Evolutionary conservation across 192 early-diverging fungal species (phyloP).

Genomic region (Obelidium mucronatum): DNA sequence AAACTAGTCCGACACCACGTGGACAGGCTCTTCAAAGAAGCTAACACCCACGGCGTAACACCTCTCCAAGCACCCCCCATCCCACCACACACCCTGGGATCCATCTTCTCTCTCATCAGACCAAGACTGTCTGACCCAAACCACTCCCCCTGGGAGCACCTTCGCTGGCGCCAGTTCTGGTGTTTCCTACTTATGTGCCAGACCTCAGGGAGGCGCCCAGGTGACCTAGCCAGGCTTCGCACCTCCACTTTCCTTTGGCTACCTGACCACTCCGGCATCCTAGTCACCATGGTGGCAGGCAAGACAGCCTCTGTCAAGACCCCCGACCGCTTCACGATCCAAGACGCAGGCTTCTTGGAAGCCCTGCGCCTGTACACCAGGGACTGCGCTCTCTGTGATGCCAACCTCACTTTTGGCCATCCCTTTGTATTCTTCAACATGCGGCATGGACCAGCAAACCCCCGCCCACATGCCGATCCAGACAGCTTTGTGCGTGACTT

Average conservation of each 20-base stretch:
- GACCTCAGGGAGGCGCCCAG: not conserved
- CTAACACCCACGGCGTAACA: not conserved
- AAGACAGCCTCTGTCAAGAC: not conserved
- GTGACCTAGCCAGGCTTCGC: not conserved
- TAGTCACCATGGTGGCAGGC: conserved; percentile 5
- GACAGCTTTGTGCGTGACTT: not conserved
- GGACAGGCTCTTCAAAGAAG: not conserved
- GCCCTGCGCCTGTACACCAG: not conserved
- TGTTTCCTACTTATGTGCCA: not conserved
- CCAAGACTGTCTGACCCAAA: not conserved
- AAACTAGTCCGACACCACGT: not conserved
- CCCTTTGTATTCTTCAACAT: not conserved
- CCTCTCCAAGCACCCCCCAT: conserved; percentile 2
- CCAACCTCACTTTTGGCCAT: not conserved
- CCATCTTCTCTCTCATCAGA: not conserved
- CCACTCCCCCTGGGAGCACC: not conserved
- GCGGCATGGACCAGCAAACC: no score
- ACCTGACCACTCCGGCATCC: not conserved
- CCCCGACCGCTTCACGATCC: not conserved
- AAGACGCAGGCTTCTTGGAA: not conserved
- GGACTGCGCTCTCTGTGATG: not conserved
- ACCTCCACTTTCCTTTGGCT: not conserved
- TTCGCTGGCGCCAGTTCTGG: conserved; percentile 3
- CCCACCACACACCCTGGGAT: not conserved
- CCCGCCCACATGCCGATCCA: not conserved